These are phyloP conservation scores for Sapria himalayana DNA, from an alignment of 345 rosid genomes.

Conservation along the genomic window DNA sequence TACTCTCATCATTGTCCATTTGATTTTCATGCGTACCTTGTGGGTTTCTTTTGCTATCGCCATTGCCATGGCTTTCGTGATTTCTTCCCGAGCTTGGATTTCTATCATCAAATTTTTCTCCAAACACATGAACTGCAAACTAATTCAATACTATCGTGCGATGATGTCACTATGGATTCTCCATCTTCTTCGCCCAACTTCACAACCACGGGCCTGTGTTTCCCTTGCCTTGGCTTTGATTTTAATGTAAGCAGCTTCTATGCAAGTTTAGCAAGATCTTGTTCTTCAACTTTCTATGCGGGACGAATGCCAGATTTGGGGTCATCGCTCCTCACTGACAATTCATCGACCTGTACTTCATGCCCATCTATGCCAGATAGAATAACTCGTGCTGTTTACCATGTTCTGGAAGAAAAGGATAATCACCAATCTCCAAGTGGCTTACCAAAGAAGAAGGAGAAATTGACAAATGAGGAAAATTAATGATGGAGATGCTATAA, in stretches of 20 bases:
- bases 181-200: slow-evolving; percentile 61
- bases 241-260: slow-evolving; percentile 30
- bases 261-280: slow-evolving; percentile 30
- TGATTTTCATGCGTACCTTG: slow-evolving; percentile 20
- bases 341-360: slow-evolving; percentile 26
- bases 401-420: slow-evolving; percentile 59
- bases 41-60: slow-evolving; percentile 18
- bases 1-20: slow-evolving; percentile 15
- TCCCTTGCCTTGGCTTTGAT: slow-evolving; percentile 34
- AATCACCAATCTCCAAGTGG: slow-evolving; percentile 15
- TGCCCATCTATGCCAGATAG: slow-evolving; percentile 48
- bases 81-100: slow-evolving; percentile 29
- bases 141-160: slow-evolving; percentile 11
- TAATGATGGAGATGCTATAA: no score
- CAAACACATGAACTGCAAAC: slow-evolving; percentile 18
- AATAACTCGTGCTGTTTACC: slow-evolving; percentile 70
- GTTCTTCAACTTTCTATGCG: slow-evolving; percentile 18
- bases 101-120: slow-evolving; percentile 12
- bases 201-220: slow-evolving; percentile 86
- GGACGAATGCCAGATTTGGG: slow-evolving; percentile 12
- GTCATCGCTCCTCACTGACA: slow-evolving; percentile 78
- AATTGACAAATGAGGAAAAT: no score
- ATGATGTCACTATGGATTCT: slow-evolving; percentile 13
- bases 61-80: slow-evolving; percentile 28
- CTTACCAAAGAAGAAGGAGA: slow-evolving; percentile 20